Conservation (phyloP, 2,329 filamentous ascomycete genomes). For the Fonsecaea multimorphosa region DNA sequence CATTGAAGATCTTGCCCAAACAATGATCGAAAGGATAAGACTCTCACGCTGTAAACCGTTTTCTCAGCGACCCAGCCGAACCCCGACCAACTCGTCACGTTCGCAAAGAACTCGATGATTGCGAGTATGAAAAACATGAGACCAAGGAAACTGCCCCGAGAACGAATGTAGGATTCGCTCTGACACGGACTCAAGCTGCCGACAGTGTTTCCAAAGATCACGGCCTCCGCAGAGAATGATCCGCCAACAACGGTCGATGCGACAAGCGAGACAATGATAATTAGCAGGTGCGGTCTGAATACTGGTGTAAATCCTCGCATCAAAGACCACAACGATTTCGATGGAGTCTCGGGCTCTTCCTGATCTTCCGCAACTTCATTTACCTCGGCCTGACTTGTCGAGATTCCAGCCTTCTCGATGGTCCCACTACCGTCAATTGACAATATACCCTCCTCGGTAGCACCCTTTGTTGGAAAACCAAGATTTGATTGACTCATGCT, state of each 20-base stretch:
- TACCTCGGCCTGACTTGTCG: not conserved
- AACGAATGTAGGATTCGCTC: constrained; percentile 55
- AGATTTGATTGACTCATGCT: constrained; percentile 18
- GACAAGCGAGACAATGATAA: constrained; percentile 57
- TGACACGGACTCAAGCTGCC: constrained; percentile 63
- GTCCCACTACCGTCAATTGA: not conserved
- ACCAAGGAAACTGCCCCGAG: constrained; percentile 60
- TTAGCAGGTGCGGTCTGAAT: constrained; percentile 53
- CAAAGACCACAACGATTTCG: constrained; percentile 33
- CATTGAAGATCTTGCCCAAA: constrained; percentile 44
- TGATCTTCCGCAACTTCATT: constrained; percentile 8
- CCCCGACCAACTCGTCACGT: constrained; percentile 51
- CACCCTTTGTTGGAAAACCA: constrained; percentile 4
- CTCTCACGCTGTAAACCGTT: constrained; percentile 28
- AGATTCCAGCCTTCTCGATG: constrained; percentile 29
- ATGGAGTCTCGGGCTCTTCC: constrained; percentile 14
- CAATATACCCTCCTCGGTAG: not conserved
- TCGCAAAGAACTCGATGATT: constrained; percentile 65
- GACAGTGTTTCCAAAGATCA: constrained; percentile 67
- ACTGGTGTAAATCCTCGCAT: constrained; percentile 46
- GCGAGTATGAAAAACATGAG: constrained; percentile 67
- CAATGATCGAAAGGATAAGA: constrained; percentile 36
- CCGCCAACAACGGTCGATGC: constrained; percentile 61
- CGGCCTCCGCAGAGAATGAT: constrained; percentile 63
- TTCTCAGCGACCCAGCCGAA: constrained; percentile 34